A percentile compares a stretch with the other conserved stretches of the same genome.
phyloP scores from a whole-genome alignment of 305 asterid species.

The Fraxinus ornus region DNA sequence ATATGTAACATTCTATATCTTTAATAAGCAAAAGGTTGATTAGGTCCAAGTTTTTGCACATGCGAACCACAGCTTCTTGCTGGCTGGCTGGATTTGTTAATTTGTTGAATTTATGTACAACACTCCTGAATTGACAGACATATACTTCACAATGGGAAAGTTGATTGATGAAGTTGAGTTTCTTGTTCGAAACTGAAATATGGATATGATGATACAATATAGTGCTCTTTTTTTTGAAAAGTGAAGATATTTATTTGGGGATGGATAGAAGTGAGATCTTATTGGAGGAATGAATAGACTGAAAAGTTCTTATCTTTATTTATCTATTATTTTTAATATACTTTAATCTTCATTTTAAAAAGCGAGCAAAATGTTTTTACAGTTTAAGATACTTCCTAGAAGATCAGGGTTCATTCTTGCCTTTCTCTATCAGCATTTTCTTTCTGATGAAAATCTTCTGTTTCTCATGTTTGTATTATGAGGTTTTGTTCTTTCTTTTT shows the following conservation, averaged over 20 bases:
- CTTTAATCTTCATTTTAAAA: neutral
- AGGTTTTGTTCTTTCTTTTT: neutral
- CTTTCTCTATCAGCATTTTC: slow-evolving; percentile 8
- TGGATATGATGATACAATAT: neutral
- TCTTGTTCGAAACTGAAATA: neutral
- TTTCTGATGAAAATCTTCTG: neutral
- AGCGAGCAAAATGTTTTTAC: neutral
- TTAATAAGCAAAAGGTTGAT: slow-evolving; percentile 17
- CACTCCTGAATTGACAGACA: neutral
- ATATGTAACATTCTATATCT: neutral
- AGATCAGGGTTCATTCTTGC: neutral
- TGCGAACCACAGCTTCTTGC: neutral
- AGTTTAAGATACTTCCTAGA: neutral
- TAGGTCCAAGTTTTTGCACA: slow-evolving; percentile 5
- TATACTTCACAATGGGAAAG: neutral
- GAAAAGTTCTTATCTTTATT: neutral
- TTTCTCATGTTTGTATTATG: neutral
- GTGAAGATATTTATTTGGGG: neutral
- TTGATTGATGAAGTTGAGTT: neutral
- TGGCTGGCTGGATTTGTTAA: slow-evolving; percentile 5
- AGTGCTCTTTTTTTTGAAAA: neutral
- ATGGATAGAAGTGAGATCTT: slow-evolving; percentile 2
- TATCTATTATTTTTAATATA: neutral
- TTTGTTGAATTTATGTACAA: neutral
- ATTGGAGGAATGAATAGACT: neutral